These are phyloP conservation scores for Auxenochlorella protothecoides DNA, from an alignment of 139 green algal genomes.

Conservation along the genomic window DNA sequence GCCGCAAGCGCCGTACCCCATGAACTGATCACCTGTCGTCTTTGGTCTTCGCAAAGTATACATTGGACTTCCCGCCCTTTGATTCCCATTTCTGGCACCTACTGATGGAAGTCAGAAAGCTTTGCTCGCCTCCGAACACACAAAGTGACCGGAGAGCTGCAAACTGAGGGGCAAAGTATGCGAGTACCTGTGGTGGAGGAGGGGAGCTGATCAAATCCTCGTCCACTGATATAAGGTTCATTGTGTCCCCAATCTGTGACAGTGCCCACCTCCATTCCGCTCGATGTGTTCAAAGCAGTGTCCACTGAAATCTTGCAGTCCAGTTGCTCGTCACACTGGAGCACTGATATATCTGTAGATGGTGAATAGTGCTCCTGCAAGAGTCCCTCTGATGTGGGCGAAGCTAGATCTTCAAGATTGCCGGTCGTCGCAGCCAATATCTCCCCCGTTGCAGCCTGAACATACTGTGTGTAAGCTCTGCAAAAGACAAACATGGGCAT, in stretches of 20 bases:
- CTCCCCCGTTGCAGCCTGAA: background rate
- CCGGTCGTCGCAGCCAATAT: too few species aligned
- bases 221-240: too few species aligned
- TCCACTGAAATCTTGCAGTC: slow-evolving; percentile 52
- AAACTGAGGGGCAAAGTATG: slow-evolving; percentile 83
- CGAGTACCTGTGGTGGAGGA: slow-evolving; percentile 35
- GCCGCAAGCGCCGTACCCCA: too few species aligned
- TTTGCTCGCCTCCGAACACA: slow-evolving; percentile 52
- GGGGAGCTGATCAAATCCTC: background rate
- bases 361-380: background rate
- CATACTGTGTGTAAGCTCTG: background rate
- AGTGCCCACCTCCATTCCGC: background rate
- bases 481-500: background rate
- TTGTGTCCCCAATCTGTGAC: too few species aligned
- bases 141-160: slow-evolving; percentile 56
- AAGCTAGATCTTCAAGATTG: background rate
- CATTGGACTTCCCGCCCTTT: slow-evolving; percentile 75
- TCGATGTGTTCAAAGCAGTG: slow-evolving; percentile 1
- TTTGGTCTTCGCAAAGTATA: slow-evolving; percentile 87
- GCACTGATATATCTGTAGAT: background rate
- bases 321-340: slow-evolving; percentile 38
- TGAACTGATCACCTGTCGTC: slow-evolving; percentile 52
- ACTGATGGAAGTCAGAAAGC: slow-evolving; percentile 71
- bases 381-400: background rate
- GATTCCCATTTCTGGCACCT: slow-evolving; percentile 63